Evolutionary conservation across 1,284 basidiomycete genomes (phyloP).

Genomic region (Trametes versicolor): DNA sequence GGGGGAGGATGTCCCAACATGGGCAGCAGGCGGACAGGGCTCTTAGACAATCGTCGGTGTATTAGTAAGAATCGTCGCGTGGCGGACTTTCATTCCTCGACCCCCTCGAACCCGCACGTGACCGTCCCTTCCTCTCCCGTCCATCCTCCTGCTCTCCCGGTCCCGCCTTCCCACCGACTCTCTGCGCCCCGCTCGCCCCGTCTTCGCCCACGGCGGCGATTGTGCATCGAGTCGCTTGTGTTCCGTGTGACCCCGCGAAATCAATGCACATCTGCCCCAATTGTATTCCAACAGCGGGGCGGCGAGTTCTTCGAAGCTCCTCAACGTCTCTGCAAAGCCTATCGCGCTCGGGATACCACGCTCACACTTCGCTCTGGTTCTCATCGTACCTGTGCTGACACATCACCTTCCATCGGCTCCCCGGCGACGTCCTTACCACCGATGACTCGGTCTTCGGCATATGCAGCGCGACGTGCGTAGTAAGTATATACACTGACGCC

Average conservation of each 20-base stretch:
- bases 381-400: constrained; percentile 9
- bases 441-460: constrained; percentile 6
- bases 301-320: neutral
- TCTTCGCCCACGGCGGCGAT: neutral
- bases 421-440: neutral
- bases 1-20: constrained; percentile 48
- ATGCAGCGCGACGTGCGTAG: neutral
- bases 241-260: neutral
- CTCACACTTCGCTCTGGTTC: neutral
- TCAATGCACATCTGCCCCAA: neutral
- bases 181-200: neutral
- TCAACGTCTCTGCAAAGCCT: neutral
- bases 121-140: constrained; percentile 23
- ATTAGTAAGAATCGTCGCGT: constrained; percentile 49
- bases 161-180: neutral
- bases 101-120: constrained; percentile 28
- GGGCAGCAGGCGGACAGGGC: constrained; percentile 41
- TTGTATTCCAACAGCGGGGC: neutral
- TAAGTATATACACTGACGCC: neutral
- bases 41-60: constrained; percentile 40
- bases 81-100: constrained; percentile 38
- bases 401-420: neutral
- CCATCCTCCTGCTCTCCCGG: constrained; percentile 13
- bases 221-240: neutral
- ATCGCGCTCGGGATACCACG: constrained; percentile 1